A percentile compares a stretch with the other conserved stretches of the same genome.
phyloP scores from a whole-genome alignment of 805 yeast genomes.

The Spathaspora girioi region DNA sequence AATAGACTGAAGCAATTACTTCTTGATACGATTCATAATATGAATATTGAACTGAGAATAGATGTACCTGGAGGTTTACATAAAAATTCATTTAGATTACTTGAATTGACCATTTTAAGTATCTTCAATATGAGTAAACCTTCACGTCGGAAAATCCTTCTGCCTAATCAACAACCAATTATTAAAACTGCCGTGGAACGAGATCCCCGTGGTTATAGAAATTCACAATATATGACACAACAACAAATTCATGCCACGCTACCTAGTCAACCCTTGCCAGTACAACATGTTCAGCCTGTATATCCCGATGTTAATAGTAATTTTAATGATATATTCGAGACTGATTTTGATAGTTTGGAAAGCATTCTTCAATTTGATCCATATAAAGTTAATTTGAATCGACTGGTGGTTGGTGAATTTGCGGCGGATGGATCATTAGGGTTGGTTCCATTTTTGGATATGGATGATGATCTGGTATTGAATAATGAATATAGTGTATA shows the following conservation, averaged over 20 bases:
- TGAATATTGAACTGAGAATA: slow-evolving; percentile 48
- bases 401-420: slow-evolving; percentile 44
- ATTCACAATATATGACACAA: not conserved
- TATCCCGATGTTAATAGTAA: not conserved
- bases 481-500: not conserved
- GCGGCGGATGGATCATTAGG: slow-evolving; percentile 84
- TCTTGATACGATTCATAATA: slow-evolving; percentile 44
- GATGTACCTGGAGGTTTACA: slow-evolving; percentile 63
- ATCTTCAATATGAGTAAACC: slow-evolving; percentile 42
- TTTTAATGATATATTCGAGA: not conserved
- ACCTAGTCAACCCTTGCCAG: not conserved
- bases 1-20: slow-evolving; percentile 64
- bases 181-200: slow-evolving; percentile 22
- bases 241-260: not conserved
- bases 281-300: not conserved
- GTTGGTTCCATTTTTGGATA: slow-evolving; percentile 62
- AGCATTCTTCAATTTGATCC: slow-evolving; percentile 35
- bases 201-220: slow-evolving; percentile 6
- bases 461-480: slow-evolving; percentile 17
- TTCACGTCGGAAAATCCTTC: slow-evolving; percentile 11
- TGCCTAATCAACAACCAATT: slow-evolving; percentile 14
- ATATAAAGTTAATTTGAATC: slow-evolving; percentile 27
- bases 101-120: slow-evolving; percentile 59
- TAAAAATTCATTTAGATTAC: slow-evolving; percentile 48
- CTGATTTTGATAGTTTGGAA: slow-evolving; percentile 8